These are phyloP conservation scores for Penicillium sp. DNA, from an alignment of 2,329 filamentous ascomycete genomes.

Conservation along the genomic window DNA sequence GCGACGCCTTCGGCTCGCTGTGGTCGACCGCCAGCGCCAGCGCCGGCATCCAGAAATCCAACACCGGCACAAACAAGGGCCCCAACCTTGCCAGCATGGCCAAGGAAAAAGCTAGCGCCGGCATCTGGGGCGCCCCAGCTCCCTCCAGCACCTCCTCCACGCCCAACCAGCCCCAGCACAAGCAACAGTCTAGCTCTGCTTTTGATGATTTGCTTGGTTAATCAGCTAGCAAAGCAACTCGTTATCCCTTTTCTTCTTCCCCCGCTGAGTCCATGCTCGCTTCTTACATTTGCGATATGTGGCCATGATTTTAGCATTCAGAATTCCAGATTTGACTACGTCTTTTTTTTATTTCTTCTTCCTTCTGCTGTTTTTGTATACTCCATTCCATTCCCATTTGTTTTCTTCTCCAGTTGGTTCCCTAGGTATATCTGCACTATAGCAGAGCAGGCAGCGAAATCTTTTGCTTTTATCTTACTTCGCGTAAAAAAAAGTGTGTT, in stretches of 20 bases:
- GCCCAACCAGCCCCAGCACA: constrained; percentile 42
- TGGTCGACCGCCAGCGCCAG: constrained; percentile 71
- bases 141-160: constrained; percentile 52
- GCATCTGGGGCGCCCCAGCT: constrained; percentile 82
- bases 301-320: constrained; percentile 6
- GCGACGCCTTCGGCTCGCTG: constrained; percentile 86
- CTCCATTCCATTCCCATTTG: neutral
- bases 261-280: neutral
- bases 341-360: neutral
- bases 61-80: constrained; percentile 60
- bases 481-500: neutral
- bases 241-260: neutral
- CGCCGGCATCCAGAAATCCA: constrained; percentile 71
- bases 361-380: neutral
- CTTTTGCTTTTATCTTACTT: neutral
- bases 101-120: constrained; percentile 95
- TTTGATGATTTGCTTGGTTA: constrained; percentile 45
- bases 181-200: constrained; percentile 33
- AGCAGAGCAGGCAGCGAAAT: neutral
- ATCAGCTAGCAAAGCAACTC: constrained; percentile 1
- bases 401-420: neutral
- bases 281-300: constrained; percentile 5
- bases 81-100: constrained; percentile 89
- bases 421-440: neutral
- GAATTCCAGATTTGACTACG: constrained; percentile 1